Base-by-base conservation (phyloP, 305 asterid genomes). In the Plantago coronopus region DNA sequence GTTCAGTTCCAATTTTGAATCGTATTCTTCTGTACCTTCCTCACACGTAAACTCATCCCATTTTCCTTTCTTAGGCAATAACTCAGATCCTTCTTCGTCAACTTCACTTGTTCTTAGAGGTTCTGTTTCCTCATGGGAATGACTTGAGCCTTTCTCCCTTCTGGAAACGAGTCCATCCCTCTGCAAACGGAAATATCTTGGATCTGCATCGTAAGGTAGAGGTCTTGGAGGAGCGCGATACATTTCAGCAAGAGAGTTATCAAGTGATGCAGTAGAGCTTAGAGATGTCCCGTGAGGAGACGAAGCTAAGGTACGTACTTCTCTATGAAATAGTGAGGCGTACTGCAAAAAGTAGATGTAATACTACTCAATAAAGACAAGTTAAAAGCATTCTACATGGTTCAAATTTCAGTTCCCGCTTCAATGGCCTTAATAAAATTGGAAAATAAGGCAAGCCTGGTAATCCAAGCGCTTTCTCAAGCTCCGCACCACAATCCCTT, bases 61-160 rank as follows among this genome's bases (percentile, higher is more conserved):
- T 78, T 88, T 89, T 56, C 63, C 83, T 56, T 81, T 85, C 66
- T 59, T 65, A 68, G 77, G 73, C 83, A 82, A 50, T 40, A 77
- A 60, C 18, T 84, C 93, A 2, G 87, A 72, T 66, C 77, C 94
- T 48, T 31, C 38, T 31, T 85, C 93, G 46, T 79, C 91, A 64
- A 65, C 77, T 68, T 79, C 94, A 17, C 64, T 78, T 61, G 83
- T 70, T 79, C 95, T 78, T 43, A 91, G 76, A 19, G 91, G 95
- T 66, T 88, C 98, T 17, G 85, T 73, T 78, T 88, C 98, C 64
- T 91, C 98, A 12, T 77, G 85, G 1, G 78, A 77, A 64, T 88
- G 98, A 50, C 91, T 86, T 6, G 95, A 86, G 8, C 97, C 95
- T 70, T 83, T 83, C 57, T 81, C 91, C 72, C 79, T 75, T 68